These are phyloP conservation scores for Eucalyptus regnans DNA, from an alignment of 345 rosid genomes.

Conservation along the genomic window DNA sequence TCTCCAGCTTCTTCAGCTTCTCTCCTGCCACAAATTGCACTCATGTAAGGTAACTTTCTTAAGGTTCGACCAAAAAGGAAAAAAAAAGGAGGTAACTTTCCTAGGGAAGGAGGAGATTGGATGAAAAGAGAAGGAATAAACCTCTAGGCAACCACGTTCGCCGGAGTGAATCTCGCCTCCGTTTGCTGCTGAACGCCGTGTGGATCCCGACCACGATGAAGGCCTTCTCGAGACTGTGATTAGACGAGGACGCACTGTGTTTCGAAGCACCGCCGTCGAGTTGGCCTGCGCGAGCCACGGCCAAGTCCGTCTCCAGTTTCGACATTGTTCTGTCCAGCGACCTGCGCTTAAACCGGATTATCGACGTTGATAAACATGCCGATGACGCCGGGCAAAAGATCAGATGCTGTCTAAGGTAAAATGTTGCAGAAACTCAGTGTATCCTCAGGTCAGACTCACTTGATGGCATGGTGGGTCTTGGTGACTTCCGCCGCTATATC, in stretches of 20 bases:
- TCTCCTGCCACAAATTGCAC: slow-evolving; percentile 24
- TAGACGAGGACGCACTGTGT: slow-evolving; percentile 4
- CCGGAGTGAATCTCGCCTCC: slow-evolving; percentile 68
- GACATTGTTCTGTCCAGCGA: slow-evolving; percentile 65
- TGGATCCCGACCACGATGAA: slow-evolving; percentile 82
- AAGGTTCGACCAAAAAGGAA: too few species aligned
- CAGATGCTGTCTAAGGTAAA: background rate
- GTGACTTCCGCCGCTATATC: slow-evolving; percentile 59
- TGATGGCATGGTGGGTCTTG: slow-evolving; percentile 60
- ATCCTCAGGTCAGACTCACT: slow-evolving; percentile 9
- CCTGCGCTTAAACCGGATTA: slow-evolving; percentile 7
- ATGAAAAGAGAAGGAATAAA: background rate
- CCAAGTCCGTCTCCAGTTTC: slow-evolving; percentile 53
- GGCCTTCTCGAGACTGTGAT: slow-evolving; percentile 43
- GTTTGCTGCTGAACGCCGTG: slow-evolving; percentile 88
- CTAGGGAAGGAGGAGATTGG: background rate
- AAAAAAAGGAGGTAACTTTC: too few species aligned
- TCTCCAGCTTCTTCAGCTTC: slow-evolving; percentile 59
- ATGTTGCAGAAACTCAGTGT: background rate
- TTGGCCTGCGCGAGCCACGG: slow-evolving; percentile 23
- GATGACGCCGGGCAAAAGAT: background rate
- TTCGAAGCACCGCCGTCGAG: background rate
- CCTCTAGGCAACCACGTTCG: slow-evolving; percentile 84
- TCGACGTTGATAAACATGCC: background rate
- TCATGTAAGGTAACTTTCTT: background rate